phyloP scores from a whole-genome alignment of 2,329 filamentous ascomycete genomes.

The Ilyonectria destructans region DNA sequence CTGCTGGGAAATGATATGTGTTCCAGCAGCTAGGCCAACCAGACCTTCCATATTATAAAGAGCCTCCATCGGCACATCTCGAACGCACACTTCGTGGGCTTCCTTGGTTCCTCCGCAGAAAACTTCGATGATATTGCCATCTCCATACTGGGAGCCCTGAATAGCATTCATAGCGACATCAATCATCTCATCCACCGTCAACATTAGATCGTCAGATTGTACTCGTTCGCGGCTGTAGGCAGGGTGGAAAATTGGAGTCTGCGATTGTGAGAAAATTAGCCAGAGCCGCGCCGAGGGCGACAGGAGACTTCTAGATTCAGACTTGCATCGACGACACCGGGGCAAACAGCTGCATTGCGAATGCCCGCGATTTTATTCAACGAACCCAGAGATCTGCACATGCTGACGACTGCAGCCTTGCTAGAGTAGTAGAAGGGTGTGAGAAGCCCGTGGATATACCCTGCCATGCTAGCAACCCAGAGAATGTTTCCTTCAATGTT shows the following conservation, averaged over 20 bases:
- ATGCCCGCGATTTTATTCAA: slow-evolving; percentile 22
- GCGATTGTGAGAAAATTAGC: background rate
- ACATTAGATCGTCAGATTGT: slow-evolving; percentile 12
- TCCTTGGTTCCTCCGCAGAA: slow-evolving; percentile 16
- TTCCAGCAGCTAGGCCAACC: slow-evolving; percentile 1
- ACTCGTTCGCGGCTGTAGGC: slow-evolving; percentile 14
- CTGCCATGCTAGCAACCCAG: slow-evolving; percentile 20
- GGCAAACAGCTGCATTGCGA: slow-evolving; percentile 35
- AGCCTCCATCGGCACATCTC: slow-evolving; percentile 13
- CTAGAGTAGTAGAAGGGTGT: slow-evolving; percentile 34
- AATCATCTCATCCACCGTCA: slow-evolving; percentile 17
- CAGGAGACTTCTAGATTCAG: background rate
- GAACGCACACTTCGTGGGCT: slow-evolving; percentile 10
- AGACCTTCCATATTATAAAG: slow-evolving; percentile 18
- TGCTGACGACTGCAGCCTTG: slow-evolving; percentile 36
- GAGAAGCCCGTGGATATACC: slow-evolving; percentile 16
- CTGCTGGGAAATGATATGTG: slow-evolving; percentile 12
- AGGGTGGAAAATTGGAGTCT: slow-evolving; percentile 16
- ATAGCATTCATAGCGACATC: slow-evolving; percentile 15
- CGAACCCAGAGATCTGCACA: slow-evolving; percentile 31
- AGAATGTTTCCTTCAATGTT: slow-evolving; percentile 11
- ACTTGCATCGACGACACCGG: slow-evolving; percentile 32
- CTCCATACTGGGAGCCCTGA: slow-evolving; percentile 6
- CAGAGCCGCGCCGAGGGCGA: background rate
- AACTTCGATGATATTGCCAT: slow-evolving; percentile 21